These are phyloP conservation scores for Acacia concinna DNA, from an alignment of 331 rosid genomes.

Conservation along the genomic window DNA sequence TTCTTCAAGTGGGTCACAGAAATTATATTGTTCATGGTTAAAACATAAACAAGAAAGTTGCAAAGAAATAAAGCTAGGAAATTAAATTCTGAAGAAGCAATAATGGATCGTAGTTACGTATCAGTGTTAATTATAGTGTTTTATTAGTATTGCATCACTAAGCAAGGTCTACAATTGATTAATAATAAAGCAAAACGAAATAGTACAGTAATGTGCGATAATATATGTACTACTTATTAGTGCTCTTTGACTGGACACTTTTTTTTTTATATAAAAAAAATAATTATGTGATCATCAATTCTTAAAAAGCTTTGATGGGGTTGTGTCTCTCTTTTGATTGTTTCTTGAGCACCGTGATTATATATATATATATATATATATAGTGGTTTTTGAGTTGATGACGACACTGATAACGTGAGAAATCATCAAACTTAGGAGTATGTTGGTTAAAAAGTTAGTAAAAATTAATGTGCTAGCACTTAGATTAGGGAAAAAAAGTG, in stretches of 20 bases:
- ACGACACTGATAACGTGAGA: constrained; percentile 52
- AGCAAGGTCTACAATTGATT: constrained; percentile 26
- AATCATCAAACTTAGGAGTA: constrained; percentile 31
- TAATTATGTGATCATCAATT: neutral
- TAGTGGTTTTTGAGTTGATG: constrained; percentile 36
- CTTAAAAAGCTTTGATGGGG: constrained; percentile 14
- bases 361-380: neutral
- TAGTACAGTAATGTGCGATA: constrained; percentile 18
- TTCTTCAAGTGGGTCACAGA: constrained; percentile 27
- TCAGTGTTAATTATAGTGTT: constrained; percentile 16
- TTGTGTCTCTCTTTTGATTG: constrained; percentile 36
- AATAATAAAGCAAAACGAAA: constrained; percentile 25
- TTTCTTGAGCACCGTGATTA: constrained; percentile 47
- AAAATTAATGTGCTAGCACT: constrained; percentile 19
- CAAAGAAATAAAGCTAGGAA: constrained; percentile 22
- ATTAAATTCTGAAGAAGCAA: constrained; percentile 35
- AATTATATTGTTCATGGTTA: constrained; percentile 16
- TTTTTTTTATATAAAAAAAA: no score
- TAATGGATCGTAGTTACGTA: constrained; percentile 37
- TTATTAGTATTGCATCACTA: constrained; percentile 8
- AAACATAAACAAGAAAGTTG: constrained; percentile 20
- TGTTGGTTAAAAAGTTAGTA: constrained; percentile 20
- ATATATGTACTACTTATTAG: constrained; percentile 30
- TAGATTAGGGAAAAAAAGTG: constrained; percentile 15
- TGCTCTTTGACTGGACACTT: constrained; percentile 56